A percentile compares a stretch with the other conserved stretches of the same genome.
These are phyloP conservation scores for Colletotrichum falcatum DNA, from an alignment of 2,329 filamentous ascomycete genomes.

Conservation along the genomic window DNA sequence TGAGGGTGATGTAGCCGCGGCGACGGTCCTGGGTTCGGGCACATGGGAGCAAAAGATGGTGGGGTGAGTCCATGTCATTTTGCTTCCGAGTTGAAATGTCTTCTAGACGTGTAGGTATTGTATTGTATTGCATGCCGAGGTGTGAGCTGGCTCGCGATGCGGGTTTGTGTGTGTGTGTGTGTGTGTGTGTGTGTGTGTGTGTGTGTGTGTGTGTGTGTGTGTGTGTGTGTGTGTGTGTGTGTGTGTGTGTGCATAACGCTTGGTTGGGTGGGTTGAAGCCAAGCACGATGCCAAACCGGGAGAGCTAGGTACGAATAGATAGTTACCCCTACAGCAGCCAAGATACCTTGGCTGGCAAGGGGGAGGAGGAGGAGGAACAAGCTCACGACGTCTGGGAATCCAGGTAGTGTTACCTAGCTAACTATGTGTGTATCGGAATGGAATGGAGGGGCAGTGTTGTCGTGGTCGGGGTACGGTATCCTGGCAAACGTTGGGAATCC, in stretches of 20 bases:
- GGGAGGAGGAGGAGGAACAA: not conserved
- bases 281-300: not conserved
- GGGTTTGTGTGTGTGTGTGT: not conserved
- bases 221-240: too few relatives aligned
- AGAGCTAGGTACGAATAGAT: too few relatives aligned
- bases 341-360: not conserved
- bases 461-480: constrained; percentile 29
- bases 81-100: not conserved
- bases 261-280: too few relatives aligned
- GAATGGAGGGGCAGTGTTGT: not conserved
- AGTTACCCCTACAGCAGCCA: not conserved
- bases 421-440: not conserved
- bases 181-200: too few relatives aligned
- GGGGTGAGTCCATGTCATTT: not conserved
- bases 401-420: not conserved
- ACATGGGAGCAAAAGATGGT: constrained; percentile 3
- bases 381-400: not conserved
- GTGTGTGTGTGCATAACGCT: too few relatives aligned
- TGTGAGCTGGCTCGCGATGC: not conserved
- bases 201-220: too few relatives aligned
- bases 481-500: constrained; percentile 15
- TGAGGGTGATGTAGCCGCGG: not conserved
- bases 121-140: not conserved
- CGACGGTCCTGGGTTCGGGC: constrained; percentile 25
- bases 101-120: not conserved